Evolutionary conservation across 2,329 filamentous ascomycete genomes (phyloP), one percentile per base, ranked within the genome.

Genomic region (Fusarium coicis): DNA sequence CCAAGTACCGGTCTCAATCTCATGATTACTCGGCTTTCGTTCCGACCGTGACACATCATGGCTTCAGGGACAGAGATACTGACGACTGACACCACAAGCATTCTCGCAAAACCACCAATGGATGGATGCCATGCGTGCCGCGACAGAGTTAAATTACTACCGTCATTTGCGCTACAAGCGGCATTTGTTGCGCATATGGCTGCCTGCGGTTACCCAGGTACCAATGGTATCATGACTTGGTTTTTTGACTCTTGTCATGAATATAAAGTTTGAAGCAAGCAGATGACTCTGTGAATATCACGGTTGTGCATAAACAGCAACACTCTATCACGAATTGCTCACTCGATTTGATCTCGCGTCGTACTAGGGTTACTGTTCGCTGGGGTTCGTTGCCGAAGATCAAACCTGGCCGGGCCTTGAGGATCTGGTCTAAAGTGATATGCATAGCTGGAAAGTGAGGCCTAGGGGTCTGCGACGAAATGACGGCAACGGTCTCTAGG

Each of bases 391-490:
- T 42, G 49, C 64, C 23, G n/a, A 54, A 49, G 44, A 55, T 47
- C 32, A 56, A 55, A 54, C 47, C 47, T 15, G 52, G 66, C 53
- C 15, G 47, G 59, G 47, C 47, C 47, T 50, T 4, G 50, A 50
- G 50, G 44, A 65, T 65, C 40, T 30, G 47, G 47, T 34, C 28
- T 39, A 50, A 46, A 72, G 64, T 74, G 72, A 74, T 54, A 73
- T 74, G 72, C 68, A 72, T 72, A 70, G 40, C 40, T 57, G 28
- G 53, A 26, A 47, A 65, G 42, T 61, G 56, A 43, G 64, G 32
- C 40, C 53, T 26, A 55, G 21, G 47, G 37, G 28, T 37, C 47
- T 23, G 44, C 54, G 37, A 50, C 43, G 39, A 74, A 53, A 74
- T 61, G 68, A 69, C 49, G 67, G 60, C 67, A 72, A 68, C 43